Evolutionary conservation across 140 eudicot species (phyloP).

Genomic region (Bidens hawaiensis): DNA sequence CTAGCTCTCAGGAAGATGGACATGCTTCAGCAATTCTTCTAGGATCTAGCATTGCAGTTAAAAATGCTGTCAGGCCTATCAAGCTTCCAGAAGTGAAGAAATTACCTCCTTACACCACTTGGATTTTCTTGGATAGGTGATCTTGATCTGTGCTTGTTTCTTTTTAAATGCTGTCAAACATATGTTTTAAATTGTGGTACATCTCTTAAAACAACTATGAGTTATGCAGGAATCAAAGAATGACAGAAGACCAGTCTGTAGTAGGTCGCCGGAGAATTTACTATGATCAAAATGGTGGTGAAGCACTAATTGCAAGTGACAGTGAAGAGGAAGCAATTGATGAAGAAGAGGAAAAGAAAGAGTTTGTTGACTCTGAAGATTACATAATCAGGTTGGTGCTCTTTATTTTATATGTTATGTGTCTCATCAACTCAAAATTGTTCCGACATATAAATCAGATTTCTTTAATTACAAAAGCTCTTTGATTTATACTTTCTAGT

Average conservation of each 20-base stretch:
- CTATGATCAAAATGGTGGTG: constrained; percentile 95
- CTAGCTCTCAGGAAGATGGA: constrained; percentile 77
- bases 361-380: constrained; percentile 78
- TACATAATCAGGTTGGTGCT: constrained; percentile 75
- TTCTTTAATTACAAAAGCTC: constrained; percentile 3
- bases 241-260: constrained; percentile 98
- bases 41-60: constrained; percentile 85
- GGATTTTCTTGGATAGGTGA: constrained; percentile 93
- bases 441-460: background rate
- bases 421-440: background rate
- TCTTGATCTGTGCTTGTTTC: background rate
- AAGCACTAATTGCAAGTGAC: constrained; percentile 91
- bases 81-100: constrained; percentile 74
- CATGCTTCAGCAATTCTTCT: constrained; percentile 83
- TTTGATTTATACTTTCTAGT: constrained; percentile 1
- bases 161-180: background rate
- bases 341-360: constrained; percentile 91
- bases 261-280: constrained; percentile 95
- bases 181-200: constrained; percentile 4
- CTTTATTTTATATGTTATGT: constrained; percentile 7
- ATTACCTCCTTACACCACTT: constrained; percentile 84
- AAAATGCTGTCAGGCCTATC: constrained; percentile 85
- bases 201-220: constrained; percentile 1
- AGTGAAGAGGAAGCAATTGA: constrained; percentile 94
- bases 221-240: constrained; percentile 80